Evolutionary conservation across 805 yeast genomes (phyloP).

Genomic region (Metschnikowia lochheadii): DNA sequence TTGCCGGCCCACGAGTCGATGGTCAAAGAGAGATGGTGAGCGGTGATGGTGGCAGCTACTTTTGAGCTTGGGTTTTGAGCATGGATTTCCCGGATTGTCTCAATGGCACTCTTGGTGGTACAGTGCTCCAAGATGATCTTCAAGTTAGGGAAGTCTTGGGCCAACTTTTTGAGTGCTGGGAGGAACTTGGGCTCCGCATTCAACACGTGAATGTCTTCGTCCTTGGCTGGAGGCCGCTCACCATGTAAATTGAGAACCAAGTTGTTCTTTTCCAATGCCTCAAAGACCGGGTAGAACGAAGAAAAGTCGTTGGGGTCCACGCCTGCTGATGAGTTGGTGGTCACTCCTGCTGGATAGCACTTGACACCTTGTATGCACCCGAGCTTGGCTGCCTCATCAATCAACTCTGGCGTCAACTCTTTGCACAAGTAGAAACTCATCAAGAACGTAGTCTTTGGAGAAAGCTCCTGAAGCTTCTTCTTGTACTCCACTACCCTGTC

Average conservation of each 20-base stretch:
- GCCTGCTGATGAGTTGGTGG: conserved; percentile 92
- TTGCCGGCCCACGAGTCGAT: conserved; percentile 97
- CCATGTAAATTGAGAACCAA: conserved; percentile 90
- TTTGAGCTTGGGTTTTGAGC: conserved; percentile 30
- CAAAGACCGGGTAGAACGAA: conserved; percentile 82
- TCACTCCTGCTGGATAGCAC: conserved; percentile 98
- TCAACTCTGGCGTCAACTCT: conserved; percentile 80
- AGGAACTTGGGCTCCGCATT: conserved; percentile 92
- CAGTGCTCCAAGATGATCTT: conserved; percentile 92
- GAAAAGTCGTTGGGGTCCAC: conserved; percentile 91
- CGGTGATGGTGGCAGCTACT: conserved; percentile 93
- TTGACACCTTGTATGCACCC: conserved; percentile 83
- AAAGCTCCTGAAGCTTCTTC: conserved; percentile 51
- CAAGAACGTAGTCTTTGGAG: conserved; percentile 81
- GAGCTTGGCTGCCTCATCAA: conserved; percentile 67
- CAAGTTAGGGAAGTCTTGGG: conserved; percentile 77
- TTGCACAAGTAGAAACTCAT: conserved; percentile 85
- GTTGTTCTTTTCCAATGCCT: conserved; percentile 76
- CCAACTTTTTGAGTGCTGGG: conserved; percentile 81
- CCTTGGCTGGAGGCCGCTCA: conserved; percentile 69
- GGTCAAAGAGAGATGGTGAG: conserved; percentile 86
- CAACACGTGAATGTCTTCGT: conserved; percentile 73
- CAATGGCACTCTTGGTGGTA: conserved; percentile 85
- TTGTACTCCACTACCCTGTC: conserved; percentile 71
- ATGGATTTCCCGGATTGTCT: conserved; percentile 59